phyloP scores from a whole-genome alignment of 1,139 yeast genomes.

The Pichia sp. region DNA sequence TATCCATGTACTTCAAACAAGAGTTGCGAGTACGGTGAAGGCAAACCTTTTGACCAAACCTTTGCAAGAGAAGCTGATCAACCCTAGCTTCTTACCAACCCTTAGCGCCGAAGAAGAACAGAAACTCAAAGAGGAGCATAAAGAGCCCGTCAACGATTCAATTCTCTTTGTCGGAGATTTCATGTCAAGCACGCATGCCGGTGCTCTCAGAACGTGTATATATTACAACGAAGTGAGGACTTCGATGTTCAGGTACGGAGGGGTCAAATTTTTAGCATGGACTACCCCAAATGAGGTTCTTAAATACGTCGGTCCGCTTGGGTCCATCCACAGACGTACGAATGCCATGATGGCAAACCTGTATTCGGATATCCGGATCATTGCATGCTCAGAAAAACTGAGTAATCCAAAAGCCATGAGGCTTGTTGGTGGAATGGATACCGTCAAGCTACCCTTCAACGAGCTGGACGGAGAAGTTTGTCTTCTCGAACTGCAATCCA shows the following conservation, averaged over 20 bases:
- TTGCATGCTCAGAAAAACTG: slow-evolving; percentile 25
- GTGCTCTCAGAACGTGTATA: slow-evolving; percentile 40
- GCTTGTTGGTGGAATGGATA: slow-evolving; percentile 11
- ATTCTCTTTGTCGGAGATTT: slow-evolving; percentile 64
- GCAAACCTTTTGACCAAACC: slow-evolving; percentile 21
- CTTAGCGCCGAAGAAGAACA: slow-evolving; percentile 22
- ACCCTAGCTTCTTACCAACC: slow-evolving; percentile 20
- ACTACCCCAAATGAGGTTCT: slow-evolving; percentile 24
- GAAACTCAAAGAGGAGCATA: slow-evolving; percentile 2
- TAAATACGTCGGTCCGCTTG: slow-evolving; percentile 27
- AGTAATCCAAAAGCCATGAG: slow-evolving; percentile 15
- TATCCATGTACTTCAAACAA: slow-evolving; percentile 7
- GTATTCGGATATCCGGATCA: slow-evolving; percentile 24
- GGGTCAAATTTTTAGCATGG: slow-evolving; percentile 30
- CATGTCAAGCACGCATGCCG: slow-evolving; percentile 55
- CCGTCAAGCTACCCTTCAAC: slow-evolving; percentile 21
- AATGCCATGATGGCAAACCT: slow-evolving; percentile 27
- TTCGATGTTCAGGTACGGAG: slow-evolving; percentile 27
- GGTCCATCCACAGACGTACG: slow-evolving; percentile 27
- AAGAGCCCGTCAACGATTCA: slow-evolving; percentile 46
- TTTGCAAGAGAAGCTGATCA: slow-evolving; percentile 20
- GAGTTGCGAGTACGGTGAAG: slow-evolving; percentile 15
- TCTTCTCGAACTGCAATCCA: slow-evolving; percentile 60
- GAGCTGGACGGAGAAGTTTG: slow-evolving; percentile 24
- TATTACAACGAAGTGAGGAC: slow-evolving; percentile 29